Base-by-base conservation (phyloP, 352 stramenopile genomes). In the Globisporangium sylvaticum region DNA sequence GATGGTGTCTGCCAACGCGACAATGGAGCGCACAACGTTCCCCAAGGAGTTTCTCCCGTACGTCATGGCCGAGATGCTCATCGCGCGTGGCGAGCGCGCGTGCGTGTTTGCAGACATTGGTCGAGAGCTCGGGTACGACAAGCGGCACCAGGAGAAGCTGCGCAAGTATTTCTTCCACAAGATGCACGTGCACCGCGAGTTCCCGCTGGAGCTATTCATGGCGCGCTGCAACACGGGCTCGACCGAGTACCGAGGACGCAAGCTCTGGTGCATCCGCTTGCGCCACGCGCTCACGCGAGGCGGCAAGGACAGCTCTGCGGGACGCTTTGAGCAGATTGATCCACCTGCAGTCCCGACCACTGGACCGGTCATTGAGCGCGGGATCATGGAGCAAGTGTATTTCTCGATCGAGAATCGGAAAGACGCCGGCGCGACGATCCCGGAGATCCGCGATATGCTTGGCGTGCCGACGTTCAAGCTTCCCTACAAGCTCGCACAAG, bases 91-190 rank as follows among this genome's bases (percentile, higher is more conserved):
- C 29, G 81, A 92, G 64, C 68, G 71, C 24, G 91, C 82, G 25
- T 92, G 84, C 60, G 85, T 95, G 32, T 90, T 95, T 71, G 84
- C 87, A n/a, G 85, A 95, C 44, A 90, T 95, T 62, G 87, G 84
- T 1, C 84, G 85, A n/a, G 85, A 93, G 44, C 71, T 95, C 34
- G 85, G 83, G 7, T 90, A 87, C 44, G 72, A 75, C 32, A 95
- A 95, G 68, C 80, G 84, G 6, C 77, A 89, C 15, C 87, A 95
- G 62, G 85, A 94, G 59, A 88, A 90, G 42, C 68, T 95, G 34
- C 85, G 87, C 24, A 94, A 91, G 61, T 90, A 86, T 72, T 93
- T 95, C 55, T 84, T 89, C 12, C 81, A 91, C 61, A 79, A 95
- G 59, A 89, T 87, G 76, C 71, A 83, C 24, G 53, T 74, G 2